Conservation (phyloP, 345 rosid species). For the Salix koriyanagi region DNA sequence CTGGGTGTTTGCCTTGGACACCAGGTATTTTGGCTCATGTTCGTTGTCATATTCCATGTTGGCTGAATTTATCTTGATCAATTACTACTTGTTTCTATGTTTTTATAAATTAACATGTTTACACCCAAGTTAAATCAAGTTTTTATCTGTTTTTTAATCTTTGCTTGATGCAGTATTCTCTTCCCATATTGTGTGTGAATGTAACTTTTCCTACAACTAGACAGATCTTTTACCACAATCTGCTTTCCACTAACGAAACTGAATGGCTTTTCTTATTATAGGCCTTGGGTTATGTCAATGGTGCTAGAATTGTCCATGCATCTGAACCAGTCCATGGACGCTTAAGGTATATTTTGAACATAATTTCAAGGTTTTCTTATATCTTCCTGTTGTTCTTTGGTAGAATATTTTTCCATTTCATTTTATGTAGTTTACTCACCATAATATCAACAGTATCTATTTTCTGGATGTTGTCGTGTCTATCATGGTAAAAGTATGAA, state of each 20-base stretch:
- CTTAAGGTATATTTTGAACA: constrained; percentile 54
- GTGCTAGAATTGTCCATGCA: constrained; percentile 83
- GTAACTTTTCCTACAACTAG: not conserved
- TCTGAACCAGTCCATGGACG: constrained; percentile 94
- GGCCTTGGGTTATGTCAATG: constrained; percentile 93
- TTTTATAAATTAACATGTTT: not conserved
- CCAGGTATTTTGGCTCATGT: constrained; percentile 49
- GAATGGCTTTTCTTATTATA: constrained; percentile 29
- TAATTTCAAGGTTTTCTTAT: not conserved
- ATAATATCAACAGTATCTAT: not conserved
- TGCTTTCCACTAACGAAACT: constrained; percentile 8
- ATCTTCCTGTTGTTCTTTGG: not conserved
- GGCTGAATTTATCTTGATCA: not conserved
- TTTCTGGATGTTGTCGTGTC: constrained; percentile 1
- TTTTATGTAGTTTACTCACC: not conserved
- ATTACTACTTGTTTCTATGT: not conserved
- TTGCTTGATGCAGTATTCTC: not conserved
- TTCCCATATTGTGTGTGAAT: too few species aligned
- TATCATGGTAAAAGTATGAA: not conserved
- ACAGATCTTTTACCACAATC: not conserved
- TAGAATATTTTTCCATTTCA: not conserved
- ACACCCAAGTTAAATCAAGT: not conserved
- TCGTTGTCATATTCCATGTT: not conserved
- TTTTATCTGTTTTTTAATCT: not conserved
- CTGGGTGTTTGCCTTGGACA: constrained; percentile 95